Evolutionary conservation across 1,139 yeast species (phyloP).

Genomic region (Pichia sp.): DNA sequence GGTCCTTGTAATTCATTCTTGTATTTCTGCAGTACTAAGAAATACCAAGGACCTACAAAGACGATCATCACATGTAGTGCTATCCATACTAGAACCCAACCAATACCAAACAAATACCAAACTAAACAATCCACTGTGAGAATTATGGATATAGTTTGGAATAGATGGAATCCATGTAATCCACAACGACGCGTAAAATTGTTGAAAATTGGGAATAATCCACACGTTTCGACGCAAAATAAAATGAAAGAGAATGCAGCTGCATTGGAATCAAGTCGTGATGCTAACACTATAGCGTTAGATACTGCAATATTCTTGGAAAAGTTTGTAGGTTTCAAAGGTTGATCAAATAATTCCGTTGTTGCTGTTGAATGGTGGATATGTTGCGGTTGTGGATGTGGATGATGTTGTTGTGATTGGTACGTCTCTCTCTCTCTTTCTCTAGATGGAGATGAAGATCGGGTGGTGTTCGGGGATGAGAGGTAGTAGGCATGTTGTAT

Average conservation of each 20-base stretch:
- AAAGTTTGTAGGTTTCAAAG: conserved; percentile 42
- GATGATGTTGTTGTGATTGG: background rate
- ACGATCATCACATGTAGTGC: conserved; percentile 39
- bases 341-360: conserved; percentile 9
- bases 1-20: conserved; percentile 90
- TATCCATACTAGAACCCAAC: conserved; percentile 42
- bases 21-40: conserved; percentile 65
- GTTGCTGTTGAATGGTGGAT: background rate
- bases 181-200: conserved; percentile 43
- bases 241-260: conserved; percentile 79
- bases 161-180: conserved; percentile 29
- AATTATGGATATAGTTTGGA: conserved; percentile 28
- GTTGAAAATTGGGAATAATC: conserved; percentile 65
- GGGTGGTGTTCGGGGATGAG: conserved; percentile 3
- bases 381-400: background rate
- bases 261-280: conserved; percentile 65
- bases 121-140: conserved; percentile 27
- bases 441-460: conserved; percentile 5
- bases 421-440: background rate
- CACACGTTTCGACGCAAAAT: conserved; percentile 64
- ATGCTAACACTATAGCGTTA: conserved; percentile 85
- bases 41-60: conserved; percentile 63
- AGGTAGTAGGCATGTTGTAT: background rate
- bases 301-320: conserved; percentile 81
- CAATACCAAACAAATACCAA: conserved; percentile 33